A percentile compares a stretch with the other conserved stretches of the same genome.
These are phyloP conservation scores for Cephalotrichum gorgonifer DNA, from an alignment of 2,329 filamentous ascomycete species.

Conservation along the genomic window DNA sequence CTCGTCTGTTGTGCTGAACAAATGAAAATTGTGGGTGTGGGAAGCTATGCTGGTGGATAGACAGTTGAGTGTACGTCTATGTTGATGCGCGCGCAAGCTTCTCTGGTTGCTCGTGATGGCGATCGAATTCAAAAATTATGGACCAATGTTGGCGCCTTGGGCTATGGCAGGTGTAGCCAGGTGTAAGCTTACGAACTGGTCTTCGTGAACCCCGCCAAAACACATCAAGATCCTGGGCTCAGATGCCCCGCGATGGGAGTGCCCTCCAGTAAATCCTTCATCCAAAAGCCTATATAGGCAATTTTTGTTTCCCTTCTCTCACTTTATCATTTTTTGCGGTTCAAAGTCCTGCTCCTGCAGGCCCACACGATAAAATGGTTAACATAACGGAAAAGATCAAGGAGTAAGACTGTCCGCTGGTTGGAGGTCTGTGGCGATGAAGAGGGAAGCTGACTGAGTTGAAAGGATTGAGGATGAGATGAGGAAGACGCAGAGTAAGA, in stretches of 20 bases:
- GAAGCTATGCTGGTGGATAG: not conserved
- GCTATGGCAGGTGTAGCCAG: not conserved
- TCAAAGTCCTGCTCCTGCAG: slow-evolving; percentile 1
- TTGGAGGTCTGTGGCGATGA: not conserved
- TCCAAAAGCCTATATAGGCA: not conserved
- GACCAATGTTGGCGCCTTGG: no score
- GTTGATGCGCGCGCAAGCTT: no score
- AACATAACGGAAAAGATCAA: slow-evolving; percentile 99
- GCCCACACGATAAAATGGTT: slow-evolving; percentile 60
- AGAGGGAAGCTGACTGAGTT: slow-evolving; percentile 12
- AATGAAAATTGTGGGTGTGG: not conserved
- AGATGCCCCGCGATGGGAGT: not conserved
- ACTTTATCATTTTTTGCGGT: not conserved
- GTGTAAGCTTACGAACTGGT: not conserved
- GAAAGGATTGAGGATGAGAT: slow-evolving; percentile 98
- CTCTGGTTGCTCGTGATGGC: no score
- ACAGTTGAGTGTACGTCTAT: no score
- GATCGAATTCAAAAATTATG: no score
- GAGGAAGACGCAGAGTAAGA: slow-evolving; percentile 91
- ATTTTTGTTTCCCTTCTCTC: not conserved
- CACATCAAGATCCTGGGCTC: not conserved
- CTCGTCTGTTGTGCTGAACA: no score
- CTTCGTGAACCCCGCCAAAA: not conserved
- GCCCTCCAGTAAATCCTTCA: not conserved
- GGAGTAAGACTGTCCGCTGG: slow-evolving; percentile 52